phyloP scores from a whole-genome alignment of 164 flowering plant species.

The Warburgia ugandensis region DNA sequence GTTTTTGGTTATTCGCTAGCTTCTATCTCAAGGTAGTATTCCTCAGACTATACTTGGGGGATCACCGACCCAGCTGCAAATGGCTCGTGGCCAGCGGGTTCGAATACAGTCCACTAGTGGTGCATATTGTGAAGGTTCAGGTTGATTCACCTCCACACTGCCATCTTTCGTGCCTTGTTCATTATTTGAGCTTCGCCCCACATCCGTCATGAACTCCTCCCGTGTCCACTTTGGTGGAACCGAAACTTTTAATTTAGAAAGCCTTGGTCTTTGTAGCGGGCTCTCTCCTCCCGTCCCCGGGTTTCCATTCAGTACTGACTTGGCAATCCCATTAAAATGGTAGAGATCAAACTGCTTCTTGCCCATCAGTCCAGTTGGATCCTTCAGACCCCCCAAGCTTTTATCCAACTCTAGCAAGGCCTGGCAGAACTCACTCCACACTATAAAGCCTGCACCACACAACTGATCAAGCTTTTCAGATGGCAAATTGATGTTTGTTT shows the following conservation, averaged over 20 bases:
- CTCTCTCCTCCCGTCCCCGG: conserved; percentile 47
- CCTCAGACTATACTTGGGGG: conserved; percentile 90
- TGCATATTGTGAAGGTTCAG: conserved; percentile 79
- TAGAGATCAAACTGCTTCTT: conserved; percentile 85
- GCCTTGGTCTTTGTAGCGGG: conserved; percentile 79
- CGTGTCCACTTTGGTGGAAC: conserved; percentile 98
- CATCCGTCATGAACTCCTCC: conserved; percentile 78
- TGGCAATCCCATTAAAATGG: conserved; percentile 98
- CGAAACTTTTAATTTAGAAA: conserved; percentile 73
- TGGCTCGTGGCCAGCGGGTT: conserved; percentile 90
- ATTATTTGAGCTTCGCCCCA: conserved; percentile 23
- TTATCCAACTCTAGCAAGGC: conserved; percentile 75
- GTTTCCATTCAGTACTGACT: conserved; percentile 64
- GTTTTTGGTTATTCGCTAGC: too few relatives aligned
- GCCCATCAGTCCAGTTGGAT: conserved; percentile 79
- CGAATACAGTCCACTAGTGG: conserved; percentile 94
- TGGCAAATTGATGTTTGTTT: conserved; percentile 58
- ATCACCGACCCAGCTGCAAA: conserved; percentile 89
- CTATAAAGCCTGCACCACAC: conserved; percentile 76
- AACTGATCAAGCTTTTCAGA: conserved; percentile 61
- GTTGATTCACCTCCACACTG: conserved; percentile 39
- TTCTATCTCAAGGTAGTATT: not conserved
- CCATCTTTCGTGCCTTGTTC: conserved; percentile 31
- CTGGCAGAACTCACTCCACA: conserved; percentile 99
- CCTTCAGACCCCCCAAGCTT: conserved; percentile 81